Evolutionary conservation across 495 filamentous ascomycete species (phyloP), one percentile per base, ranked within the genome.

Genomic region (Tuber melanosporum): DNA sequence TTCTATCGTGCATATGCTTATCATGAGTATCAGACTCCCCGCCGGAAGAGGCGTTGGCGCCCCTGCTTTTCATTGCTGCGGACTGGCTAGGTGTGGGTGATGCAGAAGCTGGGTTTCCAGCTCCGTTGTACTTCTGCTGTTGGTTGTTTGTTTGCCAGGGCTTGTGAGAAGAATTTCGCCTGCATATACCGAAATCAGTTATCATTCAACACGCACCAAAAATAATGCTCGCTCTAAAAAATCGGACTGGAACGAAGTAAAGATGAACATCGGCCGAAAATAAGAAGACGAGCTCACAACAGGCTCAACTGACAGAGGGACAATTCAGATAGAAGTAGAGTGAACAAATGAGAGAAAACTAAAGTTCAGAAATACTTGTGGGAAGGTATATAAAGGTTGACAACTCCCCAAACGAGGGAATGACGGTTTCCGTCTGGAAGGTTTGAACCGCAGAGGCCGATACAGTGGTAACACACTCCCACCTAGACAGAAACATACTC

Each of bases 1-100:
- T 86, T 74, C 91, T 87, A 80, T 92, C 90, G 82, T 91, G 88
- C 36, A 90, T 87, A 82, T 91, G 89, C 76, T 86, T 88, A 76
- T 92, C 91, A 20, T 88, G 82, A 7, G 88, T 88, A 76, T 87
- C 88, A 42, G 87, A 85, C 76, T 90, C 90, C 17, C 81, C 80
- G 19, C 77, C 78, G 14, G 75, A 45, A 62, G 76, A 44, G 62
- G 74, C n/a, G 81, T 87, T 86, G 45, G 85, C 78, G 45, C 82
- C 82, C 71, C 75, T 49, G 71, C 83, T 80, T 72, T 84, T 86
- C 73, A 87, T 85, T 17, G 86, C 83, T 41, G 83, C 84, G 42
- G 85, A 81, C 70, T 87, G 86, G 69, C 84, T 84, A 73, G 86
- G 86, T 66, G 81, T 83, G 82, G 80, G 81, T 71, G 82, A 78